Conservation (phyloP, 2,329 filamentous ascomycete species). For the Ophiobolus disseminans region DNA sequence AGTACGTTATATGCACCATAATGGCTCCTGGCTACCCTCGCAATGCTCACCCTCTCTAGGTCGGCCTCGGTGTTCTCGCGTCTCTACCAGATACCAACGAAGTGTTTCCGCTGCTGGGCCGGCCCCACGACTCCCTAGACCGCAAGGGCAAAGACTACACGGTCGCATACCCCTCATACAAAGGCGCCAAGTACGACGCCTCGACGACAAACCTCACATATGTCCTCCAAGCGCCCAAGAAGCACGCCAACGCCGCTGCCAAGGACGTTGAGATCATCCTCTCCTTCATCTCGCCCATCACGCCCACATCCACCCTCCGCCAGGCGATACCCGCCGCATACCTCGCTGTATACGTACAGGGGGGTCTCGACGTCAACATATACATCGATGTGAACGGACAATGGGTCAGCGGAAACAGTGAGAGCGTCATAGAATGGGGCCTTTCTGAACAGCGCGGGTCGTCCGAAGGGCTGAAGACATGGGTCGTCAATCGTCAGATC, state of each 20-base stretch:
- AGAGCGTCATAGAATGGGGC: slow-evolving; percentile 74
- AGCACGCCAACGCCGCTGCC: slow-evolving; percentile 35
- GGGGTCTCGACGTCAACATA: slow-evolving; percentile 61
- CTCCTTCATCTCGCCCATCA: slow-evolving; percentile 79
- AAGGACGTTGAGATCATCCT: slow-evolving; percentile 62
- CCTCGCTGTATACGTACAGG: slow-evolving; percentile 72
- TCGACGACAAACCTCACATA: slow-evolving; percentile 75
- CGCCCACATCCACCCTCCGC: slow-evolving; percentile 78
- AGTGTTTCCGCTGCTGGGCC: slow-evolving; percentile 70
- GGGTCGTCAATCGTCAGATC: slow-evolving; percentile 65
- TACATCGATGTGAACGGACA: slow-evolving; percentile 63
- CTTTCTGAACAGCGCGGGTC: slow-evolving; percentile 56
- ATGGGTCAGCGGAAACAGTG: slow-evolving; percentile 80
- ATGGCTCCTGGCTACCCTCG: not conserved
- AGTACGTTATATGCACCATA: slow-evolving; percentile 45
- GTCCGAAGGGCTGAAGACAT: slow-evolving; percentile 64
- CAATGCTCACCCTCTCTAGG: slow-evolving; percentile 40
- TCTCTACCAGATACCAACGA: slow-evolving; percentile 65
- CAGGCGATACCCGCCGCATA: slow-evolving; percentile 86
- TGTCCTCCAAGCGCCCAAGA: slow-evolving; percentile 57
- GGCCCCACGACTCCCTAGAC: slow-evolving; percentile 68
- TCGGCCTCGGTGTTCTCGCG: slow-evolving; percentile 70
- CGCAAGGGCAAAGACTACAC: slow-evolving; percentile 57
- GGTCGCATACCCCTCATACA: slow-evolving; percentile 65
- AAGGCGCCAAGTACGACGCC: slow-evolving; percentile 70